These are phyloP conservation scores for Draba incana DNA, from an alignment of 345 rosid genomes.

Conservation along the genomic window DNA sequence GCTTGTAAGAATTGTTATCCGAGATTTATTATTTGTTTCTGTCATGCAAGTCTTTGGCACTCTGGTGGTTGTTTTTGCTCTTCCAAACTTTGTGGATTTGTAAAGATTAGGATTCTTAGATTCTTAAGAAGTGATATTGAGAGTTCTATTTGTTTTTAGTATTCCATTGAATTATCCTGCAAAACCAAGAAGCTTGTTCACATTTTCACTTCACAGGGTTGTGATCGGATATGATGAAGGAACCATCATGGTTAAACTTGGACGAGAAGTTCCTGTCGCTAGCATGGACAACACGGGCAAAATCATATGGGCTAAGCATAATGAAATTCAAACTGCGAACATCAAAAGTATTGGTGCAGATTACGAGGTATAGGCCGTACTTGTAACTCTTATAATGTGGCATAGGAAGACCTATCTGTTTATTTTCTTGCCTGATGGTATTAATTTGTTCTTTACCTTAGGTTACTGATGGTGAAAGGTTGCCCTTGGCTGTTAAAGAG, in stretches of 20 bases:
- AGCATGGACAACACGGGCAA: slow-evolving; percentile 99
- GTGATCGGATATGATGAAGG: slow-evolving; percentile 99
- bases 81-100: slow-evolving; percentile 8
- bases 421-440: slow-evolving; percentile 33
- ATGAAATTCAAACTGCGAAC: slow-evolving; percentile 98
- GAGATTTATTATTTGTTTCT: slow-evolving; percentile 8
- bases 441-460: slow-evolving; percentile 44
- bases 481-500: slow-evolving; percentile 98
- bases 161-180: background rate
- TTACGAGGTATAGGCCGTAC: slow-evolving; percentile 69
- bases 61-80: background rate
- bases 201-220: slow-evolving; percentile 56
- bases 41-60: background rate
- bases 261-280: slow-evolving; percentile 97
- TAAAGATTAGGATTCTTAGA: slow-evolving; percentile 23
- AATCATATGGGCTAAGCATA: slow-evolving; percentile 99
- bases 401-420: slow-evolving; percentile 9
- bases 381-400: slow-evolving; percentile 26
- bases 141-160: slow-evolving; percentile 6
- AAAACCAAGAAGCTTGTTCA: slow-evolving; percentile 8
- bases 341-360: slow-evolving; percentile 96
- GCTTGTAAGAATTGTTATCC: slow-evolving; percentile 15
- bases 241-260: slow-evolving; percentile 98
- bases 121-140: slow-evolving; percentile 3
- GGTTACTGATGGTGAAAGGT: slow-evolving; percentile 98